A percentile compares a stretch with the other conserved stretches of the same genome.
These are phyloP conservation scores for Pistacia vera DNA, from an alignment of 345 rosid species.

Conservation along the genomic window DNA sequence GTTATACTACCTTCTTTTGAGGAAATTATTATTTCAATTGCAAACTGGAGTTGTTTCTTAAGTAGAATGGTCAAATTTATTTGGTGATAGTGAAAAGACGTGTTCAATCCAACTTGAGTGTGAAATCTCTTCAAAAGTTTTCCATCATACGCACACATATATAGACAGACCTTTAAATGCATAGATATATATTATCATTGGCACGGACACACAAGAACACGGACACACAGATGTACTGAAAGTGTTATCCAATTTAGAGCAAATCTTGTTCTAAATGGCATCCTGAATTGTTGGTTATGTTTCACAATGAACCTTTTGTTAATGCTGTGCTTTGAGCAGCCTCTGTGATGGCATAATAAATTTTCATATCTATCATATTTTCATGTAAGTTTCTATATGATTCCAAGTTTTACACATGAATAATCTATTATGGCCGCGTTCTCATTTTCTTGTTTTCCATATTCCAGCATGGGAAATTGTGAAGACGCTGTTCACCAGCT, in stretches of 20 bases:
- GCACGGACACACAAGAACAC: not conserved
- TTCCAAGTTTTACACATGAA: too few species aligned
- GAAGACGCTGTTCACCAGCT: too few species aligned
- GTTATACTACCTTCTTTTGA: not conserved
- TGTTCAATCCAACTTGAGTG: not conserved
- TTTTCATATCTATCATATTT: too few species aligned
- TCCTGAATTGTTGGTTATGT: not conserved
- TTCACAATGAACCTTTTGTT: not conserved
- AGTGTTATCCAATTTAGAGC: not conserved
- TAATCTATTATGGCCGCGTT: too few species aligned
- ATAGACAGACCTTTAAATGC: not conserved
- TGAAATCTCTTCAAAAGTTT: not conserved
- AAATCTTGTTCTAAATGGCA: not conserved
- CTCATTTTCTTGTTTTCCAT: too few species aligned
- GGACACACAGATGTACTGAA: not conserved
- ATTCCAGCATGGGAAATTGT: too few species aligned
- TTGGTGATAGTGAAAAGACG: not conserved
- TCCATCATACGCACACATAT: not conserved
- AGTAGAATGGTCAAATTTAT: not conserved
- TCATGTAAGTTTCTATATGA: too few species aligned
- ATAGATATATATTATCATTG: not conserved
- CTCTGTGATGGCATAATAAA: too few species aligned
- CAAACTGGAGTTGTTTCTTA: not conserved
- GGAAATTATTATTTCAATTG: not conserved
- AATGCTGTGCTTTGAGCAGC: not conserved